These are phyloP conservation scores for Ilyonectria robusta DNA, from an alignment of 2,329 filamentous ascomycete genomes.

Conservation along the genomic window DNA sequence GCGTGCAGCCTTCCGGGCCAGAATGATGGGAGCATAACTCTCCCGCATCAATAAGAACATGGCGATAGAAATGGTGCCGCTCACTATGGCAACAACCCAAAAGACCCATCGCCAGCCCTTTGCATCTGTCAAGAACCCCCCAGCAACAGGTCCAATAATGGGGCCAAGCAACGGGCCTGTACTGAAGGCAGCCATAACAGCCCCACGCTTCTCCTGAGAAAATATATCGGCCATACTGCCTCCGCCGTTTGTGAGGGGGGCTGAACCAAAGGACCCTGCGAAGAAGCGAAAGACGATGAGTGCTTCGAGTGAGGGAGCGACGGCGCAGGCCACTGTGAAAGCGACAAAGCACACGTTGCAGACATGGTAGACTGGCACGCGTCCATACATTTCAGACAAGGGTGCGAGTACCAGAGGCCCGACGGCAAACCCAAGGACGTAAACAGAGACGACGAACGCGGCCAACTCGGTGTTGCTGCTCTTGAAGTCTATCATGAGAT, in stretches of 20 bases:
- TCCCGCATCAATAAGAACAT: slow-evolving; percentile 53
- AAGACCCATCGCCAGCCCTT: slow-evolving; percentile 74
- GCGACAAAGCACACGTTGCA: slow-evolving; percentile 56
- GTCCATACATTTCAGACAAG: slow-evolving; percentile 63
- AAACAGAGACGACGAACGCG: slow-evolving; percentile 53
- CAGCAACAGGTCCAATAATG: slow-evolving; percentile 56
- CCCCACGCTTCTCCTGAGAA: slow-evolving; percentile 51
- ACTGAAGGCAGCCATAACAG: slow-evolving; percentile 69
- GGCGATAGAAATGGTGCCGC: slow-evolving; percentile 50
- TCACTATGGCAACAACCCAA: slow-evolving; percentile 72
- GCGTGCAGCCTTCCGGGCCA: slow-evolving; percentile 53
- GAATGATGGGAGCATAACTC: slow-evolving; percentile 54
- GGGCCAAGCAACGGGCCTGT: slow-evolving; percentile 64
- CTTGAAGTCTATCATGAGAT: slow-evolving; percentile 70
- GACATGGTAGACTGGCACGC: slow-evolving; percentile 58
- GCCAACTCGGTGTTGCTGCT: slow-evolving; percentile 45
- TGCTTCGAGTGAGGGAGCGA: slow-evolving; percentile 55
- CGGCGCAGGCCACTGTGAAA: slow-evolving; percentile 57
- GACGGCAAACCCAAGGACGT: slow-evolving; percentile 68
- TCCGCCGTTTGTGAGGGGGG: slow-evolving; percentile 67
- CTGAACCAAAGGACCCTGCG: slow-evolving; percentile 66
- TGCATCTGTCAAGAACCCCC: slow-evolving; percentile 73
- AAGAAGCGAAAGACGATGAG: slow-evolving; percentile 66
- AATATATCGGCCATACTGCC: slow-evolving; percentile 62
- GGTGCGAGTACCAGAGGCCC: slow-evolving; percentile 65